Evolutionary conservation across 2,329 filamentous ascomycete species (phyloP).

Genomic region (Eutypa lata): DNA sequence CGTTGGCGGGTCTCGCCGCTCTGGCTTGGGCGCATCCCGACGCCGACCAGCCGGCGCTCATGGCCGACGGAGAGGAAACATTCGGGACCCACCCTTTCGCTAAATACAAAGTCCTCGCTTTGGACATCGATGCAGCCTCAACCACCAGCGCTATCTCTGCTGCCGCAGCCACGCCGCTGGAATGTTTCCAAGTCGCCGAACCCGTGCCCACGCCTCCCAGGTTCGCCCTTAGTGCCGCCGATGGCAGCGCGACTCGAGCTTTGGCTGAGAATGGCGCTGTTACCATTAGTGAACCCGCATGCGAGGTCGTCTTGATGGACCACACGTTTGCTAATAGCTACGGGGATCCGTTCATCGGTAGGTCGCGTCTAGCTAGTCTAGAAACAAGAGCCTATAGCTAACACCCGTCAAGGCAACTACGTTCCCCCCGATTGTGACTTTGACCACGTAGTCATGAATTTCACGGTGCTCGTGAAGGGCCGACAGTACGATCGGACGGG

Average conservation of each 20-base stretch:
- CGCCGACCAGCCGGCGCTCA: constrained; percentile 6
- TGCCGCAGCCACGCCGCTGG: constrained; percentile 33
- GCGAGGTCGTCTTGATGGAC: constrained; percentile 61
- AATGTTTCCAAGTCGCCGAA: constrained; percentile 68
- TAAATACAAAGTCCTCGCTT: constrained; percentile 14
- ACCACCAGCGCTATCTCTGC: constrained; percentile 7
- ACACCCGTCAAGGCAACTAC: constrained; percentile 53
- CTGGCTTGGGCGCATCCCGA: constrained; percentile 15
- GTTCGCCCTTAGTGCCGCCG: constrained; percentile 29
- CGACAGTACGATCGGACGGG: constrained; percentile 75
- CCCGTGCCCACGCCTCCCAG: constrained; percentile 56
- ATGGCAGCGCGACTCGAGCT: constrained; percentile 11
- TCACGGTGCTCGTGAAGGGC: constrained; percentile 69
- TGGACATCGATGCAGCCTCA: constrained; percentile 3
- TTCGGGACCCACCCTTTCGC: constrained; percentile 19
- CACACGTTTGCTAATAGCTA: constrained; percentile 72
- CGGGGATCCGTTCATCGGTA: constrained; percentile 69
- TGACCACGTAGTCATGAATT: constrained; percentile 71
- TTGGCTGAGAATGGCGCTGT: constrained; percentile 14
- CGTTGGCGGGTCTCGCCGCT: constrained; percentile 8
- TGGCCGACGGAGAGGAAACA: constrained; percentile 2
- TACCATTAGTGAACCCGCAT: constrained; percentile 30
- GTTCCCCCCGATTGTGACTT: constrained; percentile 66
- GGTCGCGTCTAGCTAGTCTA: constrained; percentile 22
- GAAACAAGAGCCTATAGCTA: constrained; percentile 5